Evolutionary conservation across 169 alveolate genomes (phyloP), one percentile per base, ranked within the genome.

Genomic region (Plasmodium gaboni): DNA sequence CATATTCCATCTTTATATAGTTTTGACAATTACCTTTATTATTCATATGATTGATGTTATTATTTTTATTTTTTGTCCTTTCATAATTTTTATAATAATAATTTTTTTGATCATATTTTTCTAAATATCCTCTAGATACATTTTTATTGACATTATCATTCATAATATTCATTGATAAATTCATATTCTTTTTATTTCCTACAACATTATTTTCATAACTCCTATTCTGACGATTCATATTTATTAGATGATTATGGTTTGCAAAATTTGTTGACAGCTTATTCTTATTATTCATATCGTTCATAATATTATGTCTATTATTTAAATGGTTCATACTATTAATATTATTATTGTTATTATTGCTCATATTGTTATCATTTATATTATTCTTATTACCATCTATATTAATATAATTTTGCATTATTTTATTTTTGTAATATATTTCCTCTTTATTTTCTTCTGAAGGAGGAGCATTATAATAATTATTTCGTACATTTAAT

Each of bases 31-130:
- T 13, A 9, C 26, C 15, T 24, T 76, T 64, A 32, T 19, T 73
- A 63, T 5, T 71, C 6, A 38, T 38, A 38, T 38, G 46, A 38
- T 55, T n/a, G 22, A 55, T 6, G 12, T 55, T 55, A 55, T 55
- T 55, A 51, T 17, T 72, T 28, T 55, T 48, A 72, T 55, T 72
- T 72, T 22, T 53, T 44, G 24, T 53, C 26, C 70, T 72, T 5
- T 60, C 88, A 42, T 15, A 17, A 50, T 38, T 60, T 60, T 60
- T 60, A 51, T 74, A 60, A 59, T 60, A 74, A 74, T 74, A 59
- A 9, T 59, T 19, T 44, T 74, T 60, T 28, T 60, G 73, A 22
- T 74, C 88, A 44, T 38, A 60, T 60, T 60, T 74, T 12, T 60
- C 88, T 17, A 59, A 38, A 65, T 74, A 74, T 28, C 51, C 73